A percentile compares a stretch with the other conserved stretches of the same genome.
These are phyloP conservation scores for Aureobasidium sp. DNA, from an alignment of 2,329 filamentous ascomycete species.

Conservation along the genomic window DNA sequence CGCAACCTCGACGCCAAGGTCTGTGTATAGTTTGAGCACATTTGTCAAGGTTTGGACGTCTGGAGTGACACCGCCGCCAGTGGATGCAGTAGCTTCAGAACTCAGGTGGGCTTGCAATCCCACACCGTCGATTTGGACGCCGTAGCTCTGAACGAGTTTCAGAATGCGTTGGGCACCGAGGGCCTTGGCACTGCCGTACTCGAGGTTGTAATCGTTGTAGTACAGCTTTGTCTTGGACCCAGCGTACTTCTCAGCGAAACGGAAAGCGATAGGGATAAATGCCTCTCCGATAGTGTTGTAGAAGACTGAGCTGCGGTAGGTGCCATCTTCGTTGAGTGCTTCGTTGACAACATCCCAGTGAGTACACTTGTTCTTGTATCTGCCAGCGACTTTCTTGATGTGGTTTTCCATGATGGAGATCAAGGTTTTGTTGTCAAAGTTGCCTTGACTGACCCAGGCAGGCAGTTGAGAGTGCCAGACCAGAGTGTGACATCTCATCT, in stretches of 20 bases:
- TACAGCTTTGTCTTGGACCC: constrained; percentile 19
- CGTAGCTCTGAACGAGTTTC: constrained; percentile 18
- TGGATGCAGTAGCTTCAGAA: constrained; percentile 28
- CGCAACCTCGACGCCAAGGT: constrained; percentile 48
- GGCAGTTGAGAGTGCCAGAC: constrained; percentile 36
- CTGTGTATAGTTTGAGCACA: constrained; percentile 41
- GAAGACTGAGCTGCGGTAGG: constrained; percentile 20
- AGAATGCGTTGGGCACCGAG: constrained; percentile 19
- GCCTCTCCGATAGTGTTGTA: constrained; percentile 22
- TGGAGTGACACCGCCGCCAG: constrained; percentile 13
- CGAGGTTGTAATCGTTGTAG: constrained; percentile 25
- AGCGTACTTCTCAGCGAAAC: constrained; percentile 16
- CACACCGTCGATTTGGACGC: constrained; percentile 27
- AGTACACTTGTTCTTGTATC: constrained; percentile 31
- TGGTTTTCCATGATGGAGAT: constrained; percentile 34
- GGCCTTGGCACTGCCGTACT: constrained; percentile 19
- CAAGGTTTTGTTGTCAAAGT: constrained; percentile 31
- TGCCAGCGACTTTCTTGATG: constrained; percentile 29
- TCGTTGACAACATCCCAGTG: constrained; percentile 34
- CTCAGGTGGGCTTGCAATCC: constrained; percentile 48
- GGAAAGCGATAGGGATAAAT: constrained; percentile 22
- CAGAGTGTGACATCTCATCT: constrained; percentile 32
- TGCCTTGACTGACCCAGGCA: constrained; percentile 28
- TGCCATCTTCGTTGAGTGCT: constrained; percentile 20
- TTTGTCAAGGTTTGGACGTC: constrained; percentile 30